Evolutionary conservation across 2,329 filamentous ascomycete species (phyloP).

Genomic region (Elsinoe australis): DNA sequence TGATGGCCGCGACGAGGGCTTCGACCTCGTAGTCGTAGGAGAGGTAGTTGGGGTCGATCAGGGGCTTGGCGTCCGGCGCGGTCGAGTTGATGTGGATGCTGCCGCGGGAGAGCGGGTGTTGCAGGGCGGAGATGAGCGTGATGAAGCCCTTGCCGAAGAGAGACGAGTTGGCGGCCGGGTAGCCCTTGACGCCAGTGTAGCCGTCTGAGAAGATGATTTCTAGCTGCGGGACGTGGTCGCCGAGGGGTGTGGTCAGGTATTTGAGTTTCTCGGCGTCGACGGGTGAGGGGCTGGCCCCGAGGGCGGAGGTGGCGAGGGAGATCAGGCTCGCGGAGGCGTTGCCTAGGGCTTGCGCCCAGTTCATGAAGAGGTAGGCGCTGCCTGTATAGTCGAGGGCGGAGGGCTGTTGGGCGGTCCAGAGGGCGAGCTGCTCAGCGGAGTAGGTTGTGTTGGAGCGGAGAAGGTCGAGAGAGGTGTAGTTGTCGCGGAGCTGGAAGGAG

Average conservation of each 20-base stretch:
- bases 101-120: constrained; percentile 31
- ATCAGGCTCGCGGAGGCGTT: constrained; percentile 27
- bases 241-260: constrained; percentile 28
- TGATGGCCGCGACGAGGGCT: constrained; percentile 1
- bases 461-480: constrained; percentile 30
- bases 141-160: constrained; percentile 25
- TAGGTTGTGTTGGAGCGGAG: constrained; percentile 28
- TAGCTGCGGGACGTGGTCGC: constrained; percentile 33
- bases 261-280: constrained; percentile 37
- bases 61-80: constrained; percentile 29
- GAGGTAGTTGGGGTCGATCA: constrained; percentile 37
- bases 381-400: constrained; percentile 38
- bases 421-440: constrained; percentile 35
- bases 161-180: constrained; percentile 28
- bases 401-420: constrained; percentile 29
- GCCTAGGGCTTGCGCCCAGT: constrained; percentile 36
- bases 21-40: constrained; percentile 32
- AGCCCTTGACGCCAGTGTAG: constrained; percentile 38
- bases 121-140: constrained; percentile 31
- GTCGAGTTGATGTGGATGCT: constrained; percentile 28
- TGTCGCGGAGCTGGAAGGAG: constrained; percentile 27
- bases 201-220: constrained; percentile 42
- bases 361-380: constrained; percentile 37
- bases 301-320: constrained; percentile 30
- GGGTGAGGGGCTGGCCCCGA: constrained; percentile 25